Evolutionary conservation across 2,329 filamentous ascomycete genomes (phyloP).

Genomic region (Cercospora janseana): DNA sequence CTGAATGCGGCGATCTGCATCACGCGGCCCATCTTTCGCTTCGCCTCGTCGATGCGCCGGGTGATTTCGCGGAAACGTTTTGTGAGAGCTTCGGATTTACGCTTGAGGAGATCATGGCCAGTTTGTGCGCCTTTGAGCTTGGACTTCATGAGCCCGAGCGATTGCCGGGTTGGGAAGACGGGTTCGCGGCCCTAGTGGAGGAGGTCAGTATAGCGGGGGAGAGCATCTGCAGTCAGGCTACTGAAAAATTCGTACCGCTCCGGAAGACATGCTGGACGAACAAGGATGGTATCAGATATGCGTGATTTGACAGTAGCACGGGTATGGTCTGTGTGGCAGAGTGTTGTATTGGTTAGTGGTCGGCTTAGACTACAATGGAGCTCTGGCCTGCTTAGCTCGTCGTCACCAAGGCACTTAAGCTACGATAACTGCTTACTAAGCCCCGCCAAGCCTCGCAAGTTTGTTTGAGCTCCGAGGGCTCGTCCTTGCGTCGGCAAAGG

Average conservation of each 20-base stretch:
- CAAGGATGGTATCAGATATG: background rate
- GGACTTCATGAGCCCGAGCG: conserved; percentile 92
- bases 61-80: conserved; percentile 86
- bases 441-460: too few relatives aligned
- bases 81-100: conserved; percentile 96
- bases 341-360: background rate
- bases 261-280: conserved; percentile 28
- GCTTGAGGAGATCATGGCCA: conserved; percentile 90
- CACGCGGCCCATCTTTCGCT: conserved; percentile 97
- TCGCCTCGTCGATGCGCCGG: conserved; percentile 94
- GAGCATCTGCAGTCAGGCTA: background rate
- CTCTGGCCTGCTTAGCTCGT: background rate
- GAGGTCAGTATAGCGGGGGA: too few relatives aligned
- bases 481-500: conserved; percentile 10
- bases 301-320: background rate
- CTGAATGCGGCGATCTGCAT: conserved; percentile 99
- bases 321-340: background rate
- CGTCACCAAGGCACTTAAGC: too few relatives aligned
- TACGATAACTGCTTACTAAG: too few relatives aligned
- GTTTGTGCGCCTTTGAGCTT: conserved; percentile 81
- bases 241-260: conserved; percentile 25
- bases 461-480: background rate
- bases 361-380: background rate
- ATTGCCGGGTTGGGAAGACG: conserved; percentile 97
- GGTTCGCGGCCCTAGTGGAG: conserved; percentile 93